phyloP scores from a whole-genome alignment of 495 filamentous ascomycete genomes.

The Aspergillus mulundensis region DNA sequence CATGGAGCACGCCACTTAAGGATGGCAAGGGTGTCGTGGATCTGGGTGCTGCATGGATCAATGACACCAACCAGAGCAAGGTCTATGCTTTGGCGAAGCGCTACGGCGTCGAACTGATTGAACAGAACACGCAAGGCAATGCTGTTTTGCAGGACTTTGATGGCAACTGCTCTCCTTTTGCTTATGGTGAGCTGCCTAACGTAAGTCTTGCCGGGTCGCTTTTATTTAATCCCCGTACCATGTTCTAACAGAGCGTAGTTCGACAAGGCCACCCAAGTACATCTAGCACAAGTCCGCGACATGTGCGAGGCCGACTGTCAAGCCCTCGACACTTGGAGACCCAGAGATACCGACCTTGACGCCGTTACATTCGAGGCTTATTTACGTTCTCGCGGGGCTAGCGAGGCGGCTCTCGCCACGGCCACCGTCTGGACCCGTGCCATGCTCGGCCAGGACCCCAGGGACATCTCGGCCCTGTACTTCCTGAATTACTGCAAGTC shows the following conservation, averaged over 20 bases:
- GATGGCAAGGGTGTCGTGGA: slow-evolving; percentile 25
- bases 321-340: slow-evolving; percentile 6
- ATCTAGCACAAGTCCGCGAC: slow-evolving; percentile 13
- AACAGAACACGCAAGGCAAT: slow-evolving; percentile 40
- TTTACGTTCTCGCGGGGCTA: slow-evolving; percentile 17
- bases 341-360: slow-evolving; percentile 24
- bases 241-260: slow-evolving; percentile 7
- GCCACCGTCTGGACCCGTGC: slow-evolving; percentile 36
- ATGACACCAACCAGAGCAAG: slow-evolving; percentile 45
- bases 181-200: slow-evolving; percentile 28
- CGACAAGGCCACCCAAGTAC: not conserved
- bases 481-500: slow-evolving; percentile 49
- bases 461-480: slow-evolving; percentile 41
- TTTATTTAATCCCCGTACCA: no score
- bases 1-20: slow-evolving; percentile 19
- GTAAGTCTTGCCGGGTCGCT: slow-evolving; percentile 24
- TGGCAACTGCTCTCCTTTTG: slow-evolving; percentile 20
- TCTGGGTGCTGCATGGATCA: slow-evolving; percentile 52
- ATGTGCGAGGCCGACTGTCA: slow-evolving; percentile 26
- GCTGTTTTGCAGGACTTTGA: slow-evolving; percentile 29
- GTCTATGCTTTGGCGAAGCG: slow-evolving; percentile 32
- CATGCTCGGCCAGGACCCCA: slow-evolving; percentile 42
- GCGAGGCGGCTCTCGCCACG: slow-evolving; percentile 19
- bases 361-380: slow-evolving; percentile 30
- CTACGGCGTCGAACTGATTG: slow-evolving; percentile 37